A percentile compares a stretch with the other conserved stretches of the same genome.
These are phyloP conservation scores for Linderniella brevidens DNA, from an alignment of 257 asterid genomes.

Conservation along the genomic window DNA sequence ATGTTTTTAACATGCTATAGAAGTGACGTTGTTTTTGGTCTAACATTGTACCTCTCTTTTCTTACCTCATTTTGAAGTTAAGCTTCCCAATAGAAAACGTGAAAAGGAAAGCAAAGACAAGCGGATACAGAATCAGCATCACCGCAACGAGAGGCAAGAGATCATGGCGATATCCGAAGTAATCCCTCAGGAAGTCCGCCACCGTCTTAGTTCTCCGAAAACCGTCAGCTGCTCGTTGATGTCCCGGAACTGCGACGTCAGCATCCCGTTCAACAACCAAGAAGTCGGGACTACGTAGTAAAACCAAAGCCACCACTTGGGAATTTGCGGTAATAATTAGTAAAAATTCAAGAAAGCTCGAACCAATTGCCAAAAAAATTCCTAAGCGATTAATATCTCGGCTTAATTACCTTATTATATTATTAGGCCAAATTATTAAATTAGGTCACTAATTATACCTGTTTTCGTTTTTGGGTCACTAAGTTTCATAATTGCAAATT, in stretches of 20 bases:
- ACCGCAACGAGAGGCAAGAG: constrained; percentile 41
- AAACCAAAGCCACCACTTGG: constrained; percentile 53
- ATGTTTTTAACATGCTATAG: too few relatives aligned
- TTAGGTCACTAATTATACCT: too few relatives aligned
- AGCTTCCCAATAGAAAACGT: constrained; percentile 27
- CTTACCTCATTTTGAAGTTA: constrained; percentile 44
- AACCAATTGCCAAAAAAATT: too few relatives aligned
- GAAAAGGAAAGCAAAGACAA: constrained; percentile 31
- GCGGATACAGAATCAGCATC: constrained; percentile 24
- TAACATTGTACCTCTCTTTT: not conserved
- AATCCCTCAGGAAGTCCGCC: constrained; percentile 26
- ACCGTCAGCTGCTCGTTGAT: constrained; percentile 19
- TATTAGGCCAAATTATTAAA: too few relatives aligned
- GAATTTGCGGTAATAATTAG: constrained; percentile 26
- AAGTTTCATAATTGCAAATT: too few relatives aligned
- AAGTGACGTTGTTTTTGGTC: too few relatives aligned
- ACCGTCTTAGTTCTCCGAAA: constrained; percentile 33
- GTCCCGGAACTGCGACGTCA: constrained; percentile 50
- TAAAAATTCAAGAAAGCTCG: not conserved
- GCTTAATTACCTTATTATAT: too few relatives aligned
- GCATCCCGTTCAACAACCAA: constrained; percentile 39
- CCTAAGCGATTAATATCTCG: too few relatives aligned
- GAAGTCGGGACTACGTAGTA: constrained; percentile 36
- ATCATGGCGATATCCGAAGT: constrained; percentile 28
- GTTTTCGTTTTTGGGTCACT: too few relatives aligned